Conservation (phyloP, 2,329 filamentous ascomycete genomes). For the Aspergillus niger region DNA sequence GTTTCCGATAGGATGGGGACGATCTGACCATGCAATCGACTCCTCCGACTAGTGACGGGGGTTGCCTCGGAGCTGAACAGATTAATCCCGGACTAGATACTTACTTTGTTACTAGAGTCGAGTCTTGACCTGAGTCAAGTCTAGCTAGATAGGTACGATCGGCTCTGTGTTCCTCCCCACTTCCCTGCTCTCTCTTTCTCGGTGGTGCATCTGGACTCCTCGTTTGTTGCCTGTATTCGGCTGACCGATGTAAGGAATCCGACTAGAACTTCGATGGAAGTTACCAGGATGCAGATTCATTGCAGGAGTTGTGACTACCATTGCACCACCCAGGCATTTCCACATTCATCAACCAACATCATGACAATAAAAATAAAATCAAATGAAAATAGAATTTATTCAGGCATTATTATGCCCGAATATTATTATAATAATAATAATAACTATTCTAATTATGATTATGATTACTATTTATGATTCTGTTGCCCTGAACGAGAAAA, state of each 20-base stretch:
- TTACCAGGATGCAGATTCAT: too few species aligned
- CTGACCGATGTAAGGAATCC: slow-evolving; percentile 14
- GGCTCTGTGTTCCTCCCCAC: slow-evolving; percentile 1
- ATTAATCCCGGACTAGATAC: not conserved
- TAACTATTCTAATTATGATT: too few species aligned
- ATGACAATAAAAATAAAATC: too few species aligned
- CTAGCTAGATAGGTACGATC: not conserved
- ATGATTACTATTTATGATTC: too few species aligned
- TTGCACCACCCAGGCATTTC: too few species aligned
- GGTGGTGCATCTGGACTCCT: not conserved
- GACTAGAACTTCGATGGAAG: slow-evolving; percentile 16
- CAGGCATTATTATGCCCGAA: not conserved
- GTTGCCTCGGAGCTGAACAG: not conserved
- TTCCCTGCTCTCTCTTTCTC: not conserved
- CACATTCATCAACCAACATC: too few species aligned
- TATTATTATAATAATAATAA: not conserved
- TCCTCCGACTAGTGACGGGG: not conserved
- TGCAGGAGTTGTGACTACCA: too few species aligned
- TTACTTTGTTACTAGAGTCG: too few species aligned
- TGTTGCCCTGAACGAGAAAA: too few species aligned
- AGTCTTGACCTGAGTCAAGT: not conserved
- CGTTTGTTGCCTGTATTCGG: slow-evolving; percentile 6
- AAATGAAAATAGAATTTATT: too few species aligned
- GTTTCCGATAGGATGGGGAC: not conserved
- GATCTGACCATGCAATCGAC: not conserved